Evolutionary conservation across 768 basidiomycete species (phyloP).

Genomic region (Lactifluus echinatus): DNA sequence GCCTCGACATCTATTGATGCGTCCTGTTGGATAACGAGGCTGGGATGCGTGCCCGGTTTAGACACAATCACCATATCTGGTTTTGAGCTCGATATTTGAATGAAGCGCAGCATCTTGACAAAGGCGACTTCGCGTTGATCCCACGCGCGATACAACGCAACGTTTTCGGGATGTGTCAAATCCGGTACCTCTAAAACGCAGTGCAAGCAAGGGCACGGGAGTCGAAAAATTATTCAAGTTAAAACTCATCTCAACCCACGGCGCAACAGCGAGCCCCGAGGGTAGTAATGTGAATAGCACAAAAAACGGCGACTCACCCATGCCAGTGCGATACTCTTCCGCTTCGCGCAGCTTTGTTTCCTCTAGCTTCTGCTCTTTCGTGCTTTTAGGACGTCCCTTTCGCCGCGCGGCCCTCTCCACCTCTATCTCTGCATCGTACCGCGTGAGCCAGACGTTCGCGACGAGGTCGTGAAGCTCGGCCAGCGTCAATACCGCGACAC

Average conservation of each 20-base stretch:
- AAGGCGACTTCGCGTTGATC: slow-evolving; percentile 68
- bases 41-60: slow-evolving; percentile 49
- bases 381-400: slow-evolving; percentile 69
- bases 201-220: not conserved
- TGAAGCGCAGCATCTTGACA: slow-evolving; percentile 62
- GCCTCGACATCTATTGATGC: slow-evolving; percentile 19
- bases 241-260: not conserved
- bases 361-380: slow-evolving; percentile 57
- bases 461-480: slow-evolving; percentile 59
- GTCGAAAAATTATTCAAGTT: not conserved
- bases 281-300: too few relatives aligned
- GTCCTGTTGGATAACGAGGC: slow-evolving; percentile 22
- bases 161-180: slow-evolving; percentile 62
- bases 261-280: too few relatives aligned
- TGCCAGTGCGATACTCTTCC: slow-evolving; percentile 71
- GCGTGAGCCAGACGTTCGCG: slow-evolving; percentile 61
- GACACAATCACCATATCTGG: slow-evolving; percentile 43
- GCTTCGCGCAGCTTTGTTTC: slow-evolving; percentile 58
- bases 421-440: slow-evolving; percentile 58
- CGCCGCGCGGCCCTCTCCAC: slow-evolving; percentile 52
- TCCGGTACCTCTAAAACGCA: slow-evolving; percentile 59
- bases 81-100: slow-evolving; percentile 58
- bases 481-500: slow-evolving; percentile 37
- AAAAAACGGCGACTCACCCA: slow-evolving; percentile 45
- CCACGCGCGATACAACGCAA: slow-evolving; percentile 68